A percentile compares a stretch with the other conserved stretches of the same genome.
These are phyloP conservation scores for Fusarium miscanthi DNA, from an alignment of 2,329 filamentous ascomycete species.

Conservation along the genomic window DNA sequence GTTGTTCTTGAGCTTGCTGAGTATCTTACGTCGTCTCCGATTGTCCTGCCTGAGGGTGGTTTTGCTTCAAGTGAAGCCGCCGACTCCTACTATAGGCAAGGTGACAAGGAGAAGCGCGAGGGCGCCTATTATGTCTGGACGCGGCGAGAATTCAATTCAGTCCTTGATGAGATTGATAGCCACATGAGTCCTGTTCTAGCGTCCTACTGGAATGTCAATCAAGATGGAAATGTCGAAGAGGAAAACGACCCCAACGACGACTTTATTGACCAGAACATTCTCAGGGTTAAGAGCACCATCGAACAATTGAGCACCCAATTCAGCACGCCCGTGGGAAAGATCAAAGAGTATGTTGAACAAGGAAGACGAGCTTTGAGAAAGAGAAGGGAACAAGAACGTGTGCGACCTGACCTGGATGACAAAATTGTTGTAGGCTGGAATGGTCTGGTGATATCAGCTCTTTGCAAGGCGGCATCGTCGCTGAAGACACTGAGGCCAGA, in stretches of 20 bases:
- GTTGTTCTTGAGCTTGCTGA: constrained; percentile 84
- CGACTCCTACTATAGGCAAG: constrained; percentile 80
- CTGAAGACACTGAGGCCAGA: constrained; percentile 70
- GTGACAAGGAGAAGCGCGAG: constrained; percentile 84
- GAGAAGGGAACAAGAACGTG: constrained; percentile 79
- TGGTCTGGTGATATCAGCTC: constrained; percentile 83
- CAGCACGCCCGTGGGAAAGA: constrained; percentile 74
- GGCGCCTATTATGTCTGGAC: constrained; percentile 98
- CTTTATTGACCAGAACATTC: constrained; percentile 92
- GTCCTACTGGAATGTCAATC: constrained; percentile 83
- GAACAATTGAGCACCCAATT: constrained; percentile 80
- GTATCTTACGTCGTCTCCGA: constrained; percentile 81
- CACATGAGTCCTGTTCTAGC: constrained; percentile 79
- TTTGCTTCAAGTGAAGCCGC: constrained; percentile 93
- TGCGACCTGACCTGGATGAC: constrained; percentile 82
- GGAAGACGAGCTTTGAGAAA: constrained; percentile 76
- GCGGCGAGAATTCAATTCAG: constrained; percentile 81
- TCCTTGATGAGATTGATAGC: constrained; percentile 64
- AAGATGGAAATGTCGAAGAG: constrained; percentile 86
- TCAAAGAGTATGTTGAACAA: constrained; percentile 72
- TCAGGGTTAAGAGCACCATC: constrained; percentile 76
- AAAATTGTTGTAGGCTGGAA: constrained; percentile 92
- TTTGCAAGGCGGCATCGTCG: constrained; percentile 79
- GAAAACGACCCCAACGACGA: constrained; percentile 91
- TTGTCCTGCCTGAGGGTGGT: constrained; percentile 75